phyloP scores from a whole-genome alignment of 208 protist species.

The Leishmania tropica region DNA sequence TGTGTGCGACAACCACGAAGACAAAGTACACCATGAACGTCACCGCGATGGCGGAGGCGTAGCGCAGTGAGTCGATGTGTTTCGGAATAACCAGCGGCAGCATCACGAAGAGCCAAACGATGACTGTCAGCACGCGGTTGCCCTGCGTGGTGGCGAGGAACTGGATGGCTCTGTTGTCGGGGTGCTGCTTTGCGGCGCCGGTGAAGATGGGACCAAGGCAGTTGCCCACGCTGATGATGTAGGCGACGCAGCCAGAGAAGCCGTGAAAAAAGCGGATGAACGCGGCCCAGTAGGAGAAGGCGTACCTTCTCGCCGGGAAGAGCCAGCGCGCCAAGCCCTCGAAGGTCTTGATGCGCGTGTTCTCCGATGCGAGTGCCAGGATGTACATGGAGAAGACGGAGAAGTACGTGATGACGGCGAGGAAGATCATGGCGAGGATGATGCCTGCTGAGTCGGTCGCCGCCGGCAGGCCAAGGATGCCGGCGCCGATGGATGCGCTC shows the following conservation, averaged over 20 bases:
- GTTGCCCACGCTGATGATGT: conserved; percentile 43
- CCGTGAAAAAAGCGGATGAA: conserved; percentile 40
- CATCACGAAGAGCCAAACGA: conserved; percentile 59
- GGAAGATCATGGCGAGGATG: conserved; percentile 32
- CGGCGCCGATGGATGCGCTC: conserved; percentile 39
- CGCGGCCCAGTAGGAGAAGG: conserved; percentile 45
- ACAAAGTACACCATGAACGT: conserved; percentile 52
- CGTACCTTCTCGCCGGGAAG: conserved; percentile 27
- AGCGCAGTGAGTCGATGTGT: conserved; percentile 68
- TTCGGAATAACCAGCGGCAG: conserved; percentile 62
- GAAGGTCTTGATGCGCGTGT: conserved; percentile 44
- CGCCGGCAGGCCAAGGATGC: conserved; percentile 45
- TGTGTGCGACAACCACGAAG: conserved; percentile 52
- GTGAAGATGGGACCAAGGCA: conserved; percentile 37
- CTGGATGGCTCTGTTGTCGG: conserved; percentile 25
- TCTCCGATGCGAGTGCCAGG: conserved; percentile 35
- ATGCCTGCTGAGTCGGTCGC: conserved; percentile 47
- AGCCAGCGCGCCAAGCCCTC: conserved; percentile 43
- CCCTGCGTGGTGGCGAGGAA: conserved; percentile 33
- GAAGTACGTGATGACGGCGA: conserved; percentile 47
- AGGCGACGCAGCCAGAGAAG: conserved; percentile 35
- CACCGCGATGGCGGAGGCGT: conserved; percentile 53
- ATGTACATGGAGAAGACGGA: conserved; percentile 43
- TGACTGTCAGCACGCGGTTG: conserved; percentile 31
- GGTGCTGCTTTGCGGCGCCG: conserved; percentile 8